Base-by-base conservation (phyloP, 2,329 filamentous ascomycete genomes). In the Phyllosticta citrichinensis region DNA sequence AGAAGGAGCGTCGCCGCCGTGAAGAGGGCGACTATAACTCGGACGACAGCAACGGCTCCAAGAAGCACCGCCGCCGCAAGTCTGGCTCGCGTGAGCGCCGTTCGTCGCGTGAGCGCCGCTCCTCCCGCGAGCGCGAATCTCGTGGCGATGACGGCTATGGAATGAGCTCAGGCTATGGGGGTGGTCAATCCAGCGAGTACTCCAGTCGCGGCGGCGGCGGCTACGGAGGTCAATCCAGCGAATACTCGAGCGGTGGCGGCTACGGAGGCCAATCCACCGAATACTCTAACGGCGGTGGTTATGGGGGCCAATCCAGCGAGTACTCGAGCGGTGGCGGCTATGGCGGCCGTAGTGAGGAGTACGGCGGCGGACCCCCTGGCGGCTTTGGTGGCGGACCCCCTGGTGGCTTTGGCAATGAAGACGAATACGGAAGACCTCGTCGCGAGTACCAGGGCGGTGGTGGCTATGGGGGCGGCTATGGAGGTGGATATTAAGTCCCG, bases 1-100 rank as follows among this genome's bases (percentile, higher is more conserved):
- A 74, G 68, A 73, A 69, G 67, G 75, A 76, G 68, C 69, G 70
- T 47, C 65, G 70, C 62, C 51, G 50, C 22, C 54, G 52, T 19
- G 58, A 60, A 20, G 55, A 63, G 9, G 33, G 50, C 24, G 50
- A 40, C 19, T 35, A 56, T 6, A 17, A 55, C 33, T 35, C 51
- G 8, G 56, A 58, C 9, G 55, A 55, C 20, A 52, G 52, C 53
- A 27, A 52, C 25, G 51, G 35, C 8, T 20, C 35, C 35, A 62
- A 55, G 33, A 59, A 57, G 55, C 55, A 55, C 50, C 55, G 50
- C 51, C 59, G 50, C 27, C 59, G 58, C 47, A 58, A 53, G 17
- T 65, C 61, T 47, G 61, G 63, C 33, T 63, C 60, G 10, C 61
- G 62, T 27, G 57, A 60, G 30, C 57, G 57, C 20, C 25, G 24